Evolutionary conservation across 805 yeast species (phyloP).

Genomic region (Saturnispora sanitii): DNA sequence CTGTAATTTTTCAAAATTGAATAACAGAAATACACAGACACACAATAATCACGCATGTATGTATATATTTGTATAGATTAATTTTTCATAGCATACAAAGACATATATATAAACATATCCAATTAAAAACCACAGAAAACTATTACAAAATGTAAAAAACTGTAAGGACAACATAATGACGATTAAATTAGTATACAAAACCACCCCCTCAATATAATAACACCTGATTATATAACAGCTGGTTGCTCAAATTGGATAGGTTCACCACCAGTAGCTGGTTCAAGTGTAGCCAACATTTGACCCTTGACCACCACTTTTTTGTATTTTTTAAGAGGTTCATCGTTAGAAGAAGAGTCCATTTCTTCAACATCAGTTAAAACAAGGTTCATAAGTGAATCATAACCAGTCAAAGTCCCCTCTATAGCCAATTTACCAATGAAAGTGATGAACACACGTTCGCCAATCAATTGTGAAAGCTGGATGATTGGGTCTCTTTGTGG

Average conservation of each 20-base stretch:
- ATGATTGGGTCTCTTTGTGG: conserved; percentile 89
- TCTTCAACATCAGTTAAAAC: conserved; percentile 68
- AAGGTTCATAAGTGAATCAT: conserved; percentile 70
- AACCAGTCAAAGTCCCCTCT: conserved; percentile 76
- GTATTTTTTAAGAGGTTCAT: conserved; percentile 36
- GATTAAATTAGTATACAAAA: too few species aligned
- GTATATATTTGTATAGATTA: too few species aligned
- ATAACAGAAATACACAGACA: neutral
- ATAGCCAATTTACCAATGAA: conserved; percentile 75
- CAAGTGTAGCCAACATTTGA: conserved; percentile 60
- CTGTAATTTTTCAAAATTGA: neutral
- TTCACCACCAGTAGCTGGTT: conserved; percentile 66
- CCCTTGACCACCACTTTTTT: conserved; percentile 81
- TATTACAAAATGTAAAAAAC: too few species aligned
- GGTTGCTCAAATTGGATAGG: conserved; percentile 38
- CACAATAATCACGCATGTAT: too few species aligned
- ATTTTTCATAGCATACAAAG: too few species aligned
- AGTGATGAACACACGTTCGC: conserved; percentile 62
- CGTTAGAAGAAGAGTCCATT: conserved; percentile 46
- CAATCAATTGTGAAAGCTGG: conserved; percentile 67
- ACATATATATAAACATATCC: too few species aligned
- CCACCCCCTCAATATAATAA: too few species aligned
- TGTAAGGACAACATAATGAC: too few species aligned
- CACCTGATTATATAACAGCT: neutral
- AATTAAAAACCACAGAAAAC: too few species aligned